Percentiles rank a stretch among this genome's conserved stretches.
Conservation (phyloP, 352 stramenopile genomes). For the Ophiocytium majus region DNA sequence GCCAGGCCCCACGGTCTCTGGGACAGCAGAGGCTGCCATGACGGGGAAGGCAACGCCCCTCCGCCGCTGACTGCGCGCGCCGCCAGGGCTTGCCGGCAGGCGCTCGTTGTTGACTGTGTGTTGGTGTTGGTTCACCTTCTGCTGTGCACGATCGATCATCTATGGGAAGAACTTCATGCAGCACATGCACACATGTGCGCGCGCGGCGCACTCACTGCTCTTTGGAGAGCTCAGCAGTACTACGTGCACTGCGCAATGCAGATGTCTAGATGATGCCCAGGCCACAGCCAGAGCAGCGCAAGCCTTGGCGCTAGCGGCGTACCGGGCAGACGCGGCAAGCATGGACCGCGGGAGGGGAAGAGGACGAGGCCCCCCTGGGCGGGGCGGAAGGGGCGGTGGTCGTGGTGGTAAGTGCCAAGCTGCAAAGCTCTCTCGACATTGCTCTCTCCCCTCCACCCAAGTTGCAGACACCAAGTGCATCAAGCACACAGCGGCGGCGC, state of each 20-base stretch:
- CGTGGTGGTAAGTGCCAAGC: neutral
- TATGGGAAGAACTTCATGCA: no score
- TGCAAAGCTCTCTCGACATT: neutral
- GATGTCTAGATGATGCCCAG: neutral
- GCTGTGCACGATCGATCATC: neutral
- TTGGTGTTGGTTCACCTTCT: neutral
- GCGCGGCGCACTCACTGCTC: neutral
- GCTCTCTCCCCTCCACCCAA: neutral
- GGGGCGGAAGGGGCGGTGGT: neutral
- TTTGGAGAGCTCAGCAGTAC: neutral
- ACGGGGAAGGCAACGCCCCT: no score
- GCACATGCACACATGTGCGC: neutral
- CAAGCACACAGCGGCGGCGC: neutral
- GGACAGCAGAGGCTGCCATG: no score
- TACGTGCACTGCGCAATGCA: neutral
- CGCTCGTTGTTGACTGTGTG: neutral
- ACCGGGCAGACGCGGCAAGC: neutral
- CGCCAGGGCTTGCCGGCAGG: no score
- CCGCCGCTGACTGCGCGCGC: no score
- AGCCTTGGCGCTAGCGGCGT: neutral
- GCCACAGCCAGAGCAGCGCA: neutral
- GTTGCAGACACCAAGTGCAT: neutral
- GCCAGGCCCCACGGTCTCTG: no score
- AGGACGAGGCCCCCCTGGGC: neutral
- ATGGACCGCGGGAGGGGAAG: conserved; percentile 13